Base-by-base conservation (phyloP, 1,284 basidiomycete species). In the Schizophyllum commune region DNA sequence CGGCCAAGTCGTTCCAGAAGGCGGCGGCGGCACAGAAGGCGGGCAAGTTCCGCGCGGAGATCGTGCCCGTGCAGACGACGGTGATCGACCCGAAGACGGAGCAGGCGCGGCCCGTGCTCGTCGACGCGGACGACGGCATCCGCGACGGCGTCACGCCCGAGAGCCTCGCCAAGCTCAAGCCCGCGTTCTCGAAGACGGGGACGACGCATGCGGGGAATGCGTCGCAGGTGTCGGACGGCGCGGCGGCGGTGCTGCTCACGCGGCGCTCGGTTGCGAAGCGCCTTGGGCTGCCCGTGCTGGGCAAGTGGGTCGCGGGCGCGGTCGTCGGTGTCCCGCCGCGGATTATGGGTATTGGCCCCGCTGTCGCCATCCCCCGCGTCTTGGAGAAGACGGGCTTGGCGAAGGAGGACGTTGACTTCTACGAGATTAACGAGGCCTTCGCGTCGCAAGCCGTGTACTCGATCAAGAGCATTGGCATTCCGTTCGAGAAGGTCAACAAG, bases 221-320 rank as follows among this genome's bases (percentile, higher is more conserved):
- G 1, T 95, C 91, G 22, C 96, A 98, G 73, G 87, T 99, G 56
- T 95, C 94, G n/a, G 97, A 99, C 70, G 96, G 96, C 64, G 96
- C 96, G 21, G 94, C 96, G 57, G 96, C 96, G 0, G 95, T 98
- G 57, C 77, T 99, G 60, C 87, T 98, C 61, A 83, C 93, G 39
- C 85, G 94, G 63, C 86, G 96, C 61, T 91, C 89, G 32, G 84
- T 89, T 47, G 96, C 96, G 19, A 89, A 91, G 76, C 90, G 89
- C 70, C 88, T 96, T 64, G 91, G 92, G 54, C 82, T 99, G 51
- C 94, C 94, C 56, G 91, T 99, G 70, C 65, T 96, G 62, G 97
- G 93, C 77, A 98, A 98, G 79, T 98, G 87, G 73, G 87, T 96
- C 70, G 82, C 83, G 52, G 86, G 89, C 6, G 79, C 84, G 53